Evolutionary conservation across 2,329 filamentous ascomycete genomes (phyloP), one percentile per base, ranked within the genome.

Genomic region (Ascochyta fabae): DNA sequence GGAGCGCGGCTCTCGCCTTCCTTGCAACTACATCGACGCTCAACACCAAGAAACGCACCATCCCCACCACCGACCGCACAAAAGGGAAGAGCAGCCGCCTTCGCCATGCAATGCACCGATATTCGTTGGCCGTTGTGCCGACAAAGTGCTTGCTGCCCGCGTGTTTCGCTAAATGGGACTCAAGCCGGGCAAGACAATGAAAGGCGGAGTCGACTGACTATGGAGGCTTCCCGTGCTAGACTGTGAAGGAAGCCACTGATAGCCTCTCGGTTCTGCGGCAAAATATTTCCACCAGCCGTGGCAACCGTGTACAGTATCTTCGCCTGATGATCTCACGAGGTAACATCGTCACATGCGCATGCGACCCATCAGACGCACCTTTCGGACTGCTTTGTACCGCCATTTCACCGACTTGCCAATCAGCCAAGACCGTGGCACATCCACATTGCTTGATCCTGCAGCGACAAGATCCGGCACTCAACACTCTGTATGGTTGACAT

Each of bases 251-350:
- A 58, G 60, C 65, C 59, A 64, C 53, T 41, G 50, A 56, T 45
- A n/a, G 23, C 39, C 44, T 26, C 34, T 43, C 48, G 48, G 47
- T 12, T 45, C 8, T 22, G 31, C 58, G 64, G 59, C 56, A 36
- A 29, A 66, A 66, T 62, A 59, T 40, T 62, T 67, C 66, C 64
- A 67, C 66, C 66, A 68, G 61, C 59, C 57, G 55, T 49, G 51
- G 47, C 22, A 39, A 33, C 43, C 58, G 38, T 48, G 51, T 56
- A 46, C 13, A 23, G 54, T 22, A 54, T 40, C 53, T 60, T 67
- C 61, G 61, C 56, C 49, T 55, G 46, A 39, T 49, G 46, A 56
- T 64, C 53, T 51, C 57, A 64, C 59, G 53, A 68, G 60, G 57
- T 66, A 60, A 51, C 40, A 44, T 55, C 48, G 56, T 63, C 54